Evolutionary conservation across 257 asterid genomes (phyloP).

Genomic region (Forsythia viridissima): DNA sequence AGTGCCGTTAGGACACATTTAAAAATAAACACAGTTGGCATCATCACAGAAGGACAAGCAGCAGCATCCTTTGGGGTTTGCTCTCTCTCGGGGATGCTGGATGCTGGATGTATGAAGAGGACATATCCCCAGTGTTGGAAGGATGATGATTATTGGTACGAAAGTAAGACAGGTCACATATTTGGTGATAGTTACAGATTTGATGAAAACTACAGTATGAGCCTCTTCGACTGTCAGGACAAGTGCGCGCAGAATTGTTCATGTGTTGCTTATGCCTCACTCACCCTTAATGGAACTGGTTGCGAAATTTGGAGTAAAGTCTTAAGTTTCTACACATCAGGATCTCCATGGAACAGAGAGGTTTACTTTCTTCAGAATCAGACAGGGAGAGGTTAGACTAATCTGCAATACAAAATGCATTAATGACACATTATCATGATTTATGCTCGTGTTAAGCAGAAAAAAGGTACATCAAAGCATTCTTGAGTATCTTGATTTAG

Average conservation of each 20-base stretch:
- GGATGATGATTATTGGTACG: background rate
- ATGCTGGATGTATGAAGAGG: background rate
- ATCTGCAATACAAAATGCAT: no score
- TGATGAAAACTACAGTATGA: constrained; percentile 16
- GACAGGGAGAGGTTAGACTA: background rate
- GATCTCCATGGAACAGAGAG: background rate
- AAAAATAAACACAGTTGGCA: background rate
- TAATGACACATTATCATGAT: no score
- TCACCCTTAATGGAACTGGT: background rate
- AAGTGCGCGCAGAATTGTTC: constrained; percentile 27
- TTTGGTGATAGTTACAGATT: background rate
- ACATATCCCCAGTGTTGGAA: constrained; percentile 21
- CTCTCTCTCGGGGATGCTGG: background rate
- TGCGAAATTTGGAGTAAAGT: constrained; percentile 18
- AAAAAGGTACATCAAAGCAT: no score
- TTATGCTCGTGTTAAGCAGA: no score
- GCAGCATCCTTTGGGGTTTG: background rate
- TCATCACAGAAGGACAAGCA: background rate
- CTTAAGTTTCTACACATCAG: background rate
- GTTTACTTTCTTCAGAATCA: constrained; percentile 17
- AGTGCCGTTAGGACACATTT: background rate
- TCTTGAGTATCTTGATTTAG: no score
- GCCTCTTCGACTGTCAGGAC: constrained; percentile 20
- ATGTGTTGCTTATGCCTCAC: constrained; percentile 24
- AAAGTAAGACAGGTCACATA: background rate